Conservation (phyloP, 164 flowering plant genomes). For the Piper longum region DNA sequence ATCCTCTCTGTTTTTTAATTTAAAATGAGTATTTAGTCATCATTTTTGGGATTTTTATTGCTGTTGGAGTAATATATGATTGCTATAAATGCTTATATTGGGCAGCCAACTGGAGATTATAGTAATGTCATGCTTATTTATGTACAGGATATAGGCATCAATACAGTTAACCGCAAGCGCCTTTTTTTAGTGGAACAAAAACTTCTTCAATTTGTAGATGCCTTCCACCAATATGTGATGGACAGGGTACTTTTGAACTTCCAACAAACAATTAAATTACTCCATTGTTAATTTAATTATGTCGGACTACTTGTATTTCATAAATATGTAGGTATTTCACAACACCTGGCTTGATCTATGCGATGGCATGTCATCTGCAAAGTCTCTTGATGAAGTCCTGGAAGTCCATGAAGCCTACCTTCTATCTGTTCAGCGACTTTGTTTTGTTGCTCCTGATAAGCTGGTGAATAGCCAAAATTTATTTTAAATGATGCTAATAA, state of each 20-base stretch:
- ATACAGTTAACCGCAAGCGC: conserved; percentile 38
- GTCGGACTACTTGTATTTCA: neutral
- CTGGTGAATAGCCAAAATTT: conserved; percentile 30
- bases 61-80: neutral
- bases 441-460: conserved; percentile 96
- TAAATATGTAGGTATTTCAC: conserved; percentile 68
- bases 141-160: conserved; percentile 44
- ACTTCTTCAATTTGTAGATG: conserved; percentile 95
- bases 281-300: neutral
- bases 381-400: conserved; percentile 89
- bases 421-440: conserved; percentile 80
- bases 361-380: conserved; percentile 78
- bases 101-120: neutral
- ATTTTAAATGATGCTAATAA: neutral
- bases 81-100: neutral
- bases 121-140: neutral
- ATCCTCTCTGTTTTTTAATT: neutral
- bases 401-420: conserved; percentile 92
- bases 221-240: conserved; percentile 98
- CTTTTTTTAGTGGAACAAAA: conserved; percentile 94
- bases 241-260: conserved; percentile 63
- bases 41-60: too few species aligned
- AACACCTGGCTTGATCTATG: conserved; percentile 97
- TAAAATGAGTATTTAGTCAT: neutral
- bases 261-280: too few species aligned